Evolutionary conservation across 495 filamentous ascomycete species (phyloP), one percentile per base, ranked within the genome.

Genomic region (Penicillium lividum): DNA sequence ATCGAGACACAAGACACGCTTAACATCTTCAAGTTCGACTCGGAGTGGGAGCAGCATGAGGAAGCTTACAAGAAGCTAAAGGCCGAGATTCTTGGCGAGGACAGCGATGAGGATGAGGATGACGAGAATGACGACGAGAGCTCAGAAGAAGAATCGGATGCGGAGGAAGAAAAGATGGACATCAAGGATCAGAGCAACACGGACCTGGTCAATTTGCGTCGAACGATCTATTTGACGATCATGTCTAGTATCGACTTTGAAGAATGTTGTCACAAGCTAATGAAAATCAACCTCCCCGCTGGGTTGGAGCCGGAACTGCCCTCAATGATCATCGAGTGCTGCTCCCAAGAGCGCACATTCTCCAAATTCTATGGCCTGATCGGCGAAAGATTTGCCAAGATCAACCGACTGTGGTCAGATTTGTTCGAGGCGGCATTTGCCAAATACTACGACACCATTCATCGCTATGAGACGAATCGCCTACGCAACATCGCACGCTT

Each of bases 171-270:
- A 49, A 81, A 83, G 49, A 78, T 97, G 66, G 94, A 99, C 72
- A 96, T 99, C 80, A 95, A 97, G 73, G 94, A 99, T 74, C 92
- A 96, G 72, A 96, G 86, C 62, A 98, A 98, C 66, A 90, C 93
- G 0, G 91, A 98, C 69, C 83, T 99, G 13, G 90, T 97, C 62
- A 96, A 96, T 65, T 81, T 99, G 27, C 86, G 94, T 57, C 84
- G 91, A 64, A 96, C 91, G 0, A 98, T 99, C 59, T 99, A 99
- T 68, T 79, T 99, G 54, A 98, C 92, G 9, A 96, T 98, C 71
- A 96, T 96, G 90, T 93, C 89, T 42, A 92, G 87, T 65, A 88
- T 91, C 53, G 91, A 93, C 50, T 95, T 96, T 48, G 93, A 98
- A 80, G 95, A 98, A 84, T 89, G 88, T 54, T 91, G 88, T 61